phyloP scores from a whole-genome alignment of 1,139 yeast species.

The Saccharomyces hybrid region DNA sequence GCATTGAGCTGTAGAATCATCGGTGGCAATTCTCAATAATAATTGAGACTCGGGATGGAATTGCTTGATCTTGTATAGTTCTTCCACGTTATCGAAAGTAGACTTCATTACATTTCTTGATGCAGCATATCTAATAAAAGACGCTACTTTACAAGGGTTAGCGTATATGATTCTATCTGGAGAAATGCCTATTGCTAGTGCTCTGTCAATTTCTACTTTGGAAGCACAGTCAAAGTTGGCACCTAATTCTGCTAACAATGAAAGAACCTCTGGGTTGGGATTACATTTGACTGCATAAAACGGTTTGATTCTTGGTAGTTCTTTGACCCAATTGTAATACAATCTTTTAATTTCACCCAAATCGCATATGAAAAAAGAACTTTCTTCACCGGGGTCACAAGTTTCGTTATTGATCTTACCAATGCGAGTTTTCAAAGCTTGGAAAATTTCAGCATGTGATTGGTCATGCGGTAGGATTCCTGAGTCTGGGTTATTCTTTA shows the following conservation, averaged over 20 bases:
- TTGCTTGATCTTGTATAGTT: conserved; percentile 62
- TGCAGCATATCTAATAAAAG: conserved; percentile 68
- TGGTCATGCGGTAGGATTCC: conserved; percentile 20
- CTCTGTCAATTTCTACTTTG: conserved; percentile 66
- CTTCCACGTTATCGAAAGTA: conserved; percentile 86
- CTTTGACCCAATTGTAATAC: conserved; percentile 49
- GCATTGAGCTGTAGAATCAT: conserved; percentile 84
- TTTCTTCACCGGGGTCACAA: conserved; percentile 74
- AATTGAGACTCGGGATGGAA: conserved; percentile 64
- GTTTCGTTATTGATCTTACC: conserved; percentile 45
- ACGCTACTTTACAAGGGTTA: conserved; percentile 84
- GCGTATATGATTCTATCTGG: conserved; percentile 77
- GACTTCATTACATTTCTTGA: conserved; percentile 53
- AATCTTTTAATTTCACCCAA: conserved; percentile 63
- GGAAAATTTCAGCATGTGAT: conserved; percentile 33
- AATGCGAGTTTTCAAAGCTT: conserved; percentile 41
- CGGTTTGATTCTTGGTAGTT: conserved; percentile 72
- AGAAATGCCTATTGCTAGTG: conserved; percentile 54
- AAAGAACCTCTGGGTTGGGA: conserved; percentile 57
- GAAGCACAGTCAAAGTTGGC: conserved; percentile 93
- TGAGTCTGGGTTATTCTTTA: conserved; percentile 10
- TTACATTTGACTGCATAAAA: conserved; percentile 94
- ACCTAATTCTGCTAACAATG: conserved; percentile 51
- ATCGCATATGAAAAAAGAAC: conserved; percentile 86
- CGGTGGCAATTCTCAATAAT: conserved; percentile 78